These are phyloP conservation scores for Candida dubliniensis DNA, from an alignment of 1,139 yeast genomes.

Conservation along the genomic window DNA sequence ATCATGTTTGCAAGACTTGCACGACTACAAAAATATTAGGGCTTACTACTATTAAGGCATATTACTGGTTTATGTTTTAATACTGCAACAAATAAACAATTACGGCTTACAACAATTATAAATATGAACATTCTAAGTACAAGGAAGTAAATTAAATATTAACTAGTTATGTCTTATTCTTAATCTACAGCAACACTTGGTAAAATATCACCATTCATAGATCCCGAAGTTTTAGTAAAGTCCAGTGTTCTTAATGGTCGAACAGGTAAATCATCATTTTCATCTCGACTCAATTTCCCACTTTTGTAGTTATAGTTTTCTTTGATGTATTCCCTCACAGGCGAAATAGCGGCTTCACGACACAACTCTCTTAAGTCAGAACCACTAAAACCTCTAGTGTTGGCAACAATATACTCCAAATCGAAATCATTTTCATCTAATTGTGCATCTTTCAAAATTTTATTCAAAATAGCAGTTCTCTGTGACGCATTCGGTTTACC, in stretches of 20 bases:
- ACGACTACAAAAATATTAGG: too few species aligned
- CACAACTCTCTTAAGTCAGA: constrained; percentile 89
- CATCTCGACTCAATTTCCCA: constrained; percentile 36
- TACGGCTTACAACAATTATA: too few species aligned
- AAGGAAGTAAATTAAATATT: not conserved
- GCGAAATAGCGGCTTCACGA: constrained; percentile 88
- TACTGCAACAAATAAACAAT: too few species aligned
- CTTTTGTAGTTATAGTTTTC: constrained; percentile 41
- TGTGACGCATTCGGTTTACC: constrained; percentile 70
- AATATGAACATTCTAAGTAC: not conserved
- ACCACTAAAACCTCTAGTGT: constrained; percentile 81
- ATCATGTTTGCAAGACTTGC: too few species aligned
- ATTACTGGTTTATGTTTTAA: too few species aligned
- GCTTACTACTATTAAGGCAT: too few species aligned
- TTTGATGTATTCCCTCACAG: constrained; percentile 82
- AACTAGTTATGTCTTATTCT: not conserved
- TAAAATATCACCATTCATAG: constrained; percentile 28
- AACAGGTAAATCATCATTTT: constrained; percentile 32
- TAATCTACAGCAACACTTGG: constrained; percentile 36
- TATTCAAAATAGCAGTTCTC: constrained; percentile 64
- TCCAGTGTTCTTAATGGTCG: constrained; percentile 49
- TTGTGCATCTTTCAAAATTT: constrained; percentile 65
- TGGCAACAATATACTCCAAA: constrained; percentile 55
- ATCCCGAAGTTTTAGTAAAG: constrained; percentile 29
- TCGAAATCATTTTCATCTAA: constrained; percentile 60